Conservation (phyloP, 192 early-diverging fungal species). For the Backusella parvicylindrica region DNA sequence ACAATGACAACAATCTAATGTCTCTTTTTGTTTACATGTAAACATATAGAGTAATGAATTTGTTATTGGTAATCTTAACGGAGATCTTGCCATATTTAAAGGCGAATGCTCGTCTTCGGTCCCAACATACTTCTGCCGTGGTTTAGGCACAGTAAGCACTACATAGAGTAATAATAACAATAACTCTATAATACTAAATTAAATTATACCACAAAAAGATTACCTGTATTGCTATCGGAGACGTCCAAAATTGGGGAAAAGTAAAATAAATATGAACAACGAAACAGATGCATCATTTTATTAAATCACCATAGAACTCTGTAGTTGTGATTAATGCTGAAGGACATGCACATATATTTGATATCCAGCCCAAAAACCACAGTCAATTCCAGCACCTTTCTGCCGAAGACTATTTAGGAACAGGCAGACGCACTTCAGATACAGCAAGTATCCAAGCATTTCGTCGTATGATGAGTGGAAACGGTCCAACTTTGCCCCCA, state of each 20-base stretch:
- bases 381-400: constrained; percentile 11
- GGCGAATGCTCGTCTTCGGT: constrained; percentile 40
- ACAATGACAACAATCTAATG: not conserved
- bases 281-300: not conserved
- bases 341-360: constrained; percentile 55
- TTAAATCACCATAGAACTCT: constrained; percentile 37
- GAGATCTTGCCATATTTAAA: constrained; percentile 55
- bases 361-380: constrained; percentile 29
- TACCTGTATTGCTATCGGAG: constrained; percentile 54
- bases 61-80: constrained; percentile 57
- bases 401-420: constrained; percentile 24
- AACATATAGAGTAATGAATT: constrained; percentile 51
- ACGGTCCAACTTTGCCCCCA: not conserved
- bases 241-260: constrained; percentile 53
- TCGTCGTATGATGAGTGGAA: constrained; percentile 20
- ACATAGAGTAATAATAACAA: not conserved
- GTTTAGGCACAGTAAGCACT: constrained; percentile 48
- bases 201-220: constrained; percentile 36
- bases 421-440: constrained; percentile 23
- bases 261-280: constrained; percentile 11
- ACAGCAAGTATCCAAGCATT: constrained; percentile 27
- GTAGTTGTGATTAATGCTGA: constrained; percentile 55
- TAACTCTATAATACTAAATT: not conserved
- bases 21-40: not conserved
- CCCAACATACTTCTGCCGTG: constrained; percentile 43